Evolutionary conservation across 768 basidiomycete genomes (phyloP).

Genomic region (Leccinum incarnatum): DNA sequence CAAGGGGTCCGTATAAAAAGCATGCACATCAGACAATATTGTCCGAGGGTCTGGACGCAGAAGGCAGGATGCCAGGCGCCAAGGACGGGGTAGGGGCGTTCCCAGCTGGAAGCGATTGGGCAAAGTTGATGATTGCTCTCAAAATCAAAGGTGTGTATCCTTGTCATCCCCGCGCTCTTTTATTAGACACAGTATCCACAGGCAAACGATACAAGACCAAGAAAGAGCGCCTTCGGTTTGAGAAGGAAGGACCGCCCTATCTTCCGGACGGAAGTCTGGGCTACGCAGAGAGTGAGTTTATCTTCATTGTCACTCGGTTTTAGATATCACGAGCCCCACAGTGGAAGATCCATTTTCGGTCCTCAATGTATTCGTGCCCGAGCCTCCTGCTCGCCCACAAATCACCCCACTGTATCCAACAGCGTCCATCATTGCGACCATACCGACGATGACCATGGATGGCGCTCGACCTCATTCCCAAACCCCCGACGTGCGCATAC

Average conservation of each 20-base stretch:
- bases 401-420: constrained; percentile 58
- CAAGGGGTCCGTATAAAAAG: constrained; percentile 56
- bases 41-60: constrained; percentile 56
- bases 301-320: neutral
- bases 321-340: constrained; percentile 24
- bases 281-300: constrained; percentile 60
- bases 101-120: constrained; percentile 67
- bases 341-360: constrained; percentile 80
- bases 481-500: constrained; percentile 10
- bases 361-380: constrained; percentile 60
- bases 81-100: constrained; percentile 75
- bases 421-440: constrained; percentile 20
- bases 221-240: constrained; percentile 75
- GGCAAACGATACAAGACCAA: constrained; percentile 80
- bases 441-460: neutral
- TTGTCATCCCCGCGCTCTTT: neutral
- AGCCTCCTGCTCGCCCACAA: constrained; percentile 51
- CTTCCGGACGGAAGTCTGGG: constrained; percentile 77
- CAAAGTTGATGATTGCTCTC: constrained; percentile 66
- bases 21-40: constrained; percentile 35
- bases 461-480: neutral
- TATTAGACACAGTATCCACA: neutral
- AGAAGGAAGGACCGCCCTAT: constrained; percentile 71
- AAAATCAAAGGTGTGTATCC: constrained; percentile 63
- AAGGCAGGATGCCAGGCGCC: constrained; percentile 72